Evolutionary conservation across 179 eudicot species (phyloP).

Genomic region (Heliamphora pulchella): DNA sequence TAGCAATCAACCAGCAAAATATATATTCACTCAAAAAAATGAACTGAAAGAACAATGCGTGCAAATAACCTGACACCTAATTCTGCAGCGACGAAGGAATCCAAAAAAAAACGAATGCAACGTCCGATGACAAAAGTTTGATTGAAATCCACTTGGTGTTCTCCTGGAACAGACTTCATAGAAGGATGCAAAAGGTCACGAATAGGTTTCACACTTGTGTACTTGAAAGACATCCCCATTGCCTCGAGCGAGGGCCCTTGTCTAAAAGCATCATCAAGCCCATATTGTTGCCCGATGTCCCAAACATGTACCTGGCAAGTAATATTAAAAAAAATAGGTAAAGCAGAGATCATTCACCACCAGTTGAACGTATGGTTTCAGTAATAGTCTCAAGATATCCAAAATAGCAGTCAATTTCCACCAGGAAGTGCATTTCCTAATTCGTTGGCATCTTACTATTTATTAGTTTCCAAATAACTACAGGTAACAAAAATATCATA

Average conservation of each 20-base stretch:
- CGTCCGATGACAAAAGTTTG: not conserved
- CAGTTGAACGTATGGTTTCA: not conserved
- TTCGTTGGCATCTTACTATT: not conserved
- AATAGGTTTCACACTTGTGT: conserved; percentile 24
- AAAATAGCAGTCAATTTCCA: conserved; percentile 3
- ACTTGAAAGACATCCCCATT: conserved; percentile 58
- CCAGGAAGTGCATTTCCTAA: not conserved
- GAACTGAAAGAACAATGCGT: conserved; percentile 9
- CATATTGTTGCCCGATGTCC: conserved; percentile 41
- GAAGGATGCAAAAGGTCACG: not conserved
- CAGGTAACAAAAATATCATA: not conserved
- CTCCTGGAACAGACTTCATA: conserved; percentile 10
- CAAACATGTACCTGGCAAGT: conserved; percentile 54
- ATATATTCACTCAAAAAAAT: conserved; percentile 3
- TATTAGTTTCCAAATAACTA: not conserved
- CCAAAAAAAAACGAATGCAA: conserved; percentile 12
- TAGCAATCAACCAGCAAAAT: conserved; percentile 12
- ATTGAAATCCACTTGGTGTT: conserved; percentile 12
- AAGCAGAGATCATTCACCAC: not conserved
- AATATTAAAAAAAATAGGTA: not conserved
- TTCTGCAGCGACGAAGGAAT: conserved; percentile 17
- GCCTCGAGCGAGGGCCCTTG: conserved; percentile 46
- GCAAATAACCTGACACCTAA: not conserved
- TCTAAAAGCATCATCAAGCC: conserved; percentile 71
- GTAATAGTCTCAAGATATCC: not conserved